These are phyloP conservation scores for Colletotrichum sp. DNA, from an alignment of 2,329 filamentous ascomycete genomes.

Conservation along the genomic window DNA sequence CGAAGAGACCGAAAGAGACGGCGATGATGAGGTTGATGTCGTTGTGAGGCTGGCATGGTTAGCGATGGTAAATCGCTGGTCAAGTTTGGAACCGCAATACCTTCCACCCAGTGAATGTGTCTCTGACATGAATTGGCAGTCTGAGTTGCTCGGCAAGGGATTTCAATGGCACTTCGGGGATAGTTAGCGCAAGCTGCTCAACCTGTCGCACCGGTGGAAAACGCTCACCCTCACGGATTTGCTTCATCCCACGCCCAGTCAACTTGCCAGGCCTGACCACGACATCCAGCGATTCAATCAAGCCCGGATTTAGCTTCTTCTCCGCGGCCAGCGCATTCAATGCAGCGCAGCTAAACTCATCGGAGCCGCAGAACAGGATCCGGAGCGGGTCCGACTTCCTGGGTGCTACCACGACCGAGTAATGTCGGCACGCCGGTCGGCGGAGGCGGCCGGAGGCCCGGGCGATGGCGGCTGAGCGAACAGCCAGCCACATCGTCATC, in stretches of 20 bases:
- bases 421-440: background rate
- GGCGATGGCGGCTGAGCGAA: background rate
- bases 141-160: conserved; percentile 64
- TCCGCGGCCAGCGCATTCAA: conserved; percentile 72
- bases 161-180: conserved; percentile 73
- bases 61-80: background rate
- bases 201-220: too few species aligned
- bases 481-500: conserved; percentile 1
- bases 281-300: conserved; percentile 82
- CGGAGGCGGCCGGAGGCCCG: background rate
- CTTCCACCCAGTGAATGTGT: conserved; percentile 84
- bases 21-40: conserved; percentile 81
- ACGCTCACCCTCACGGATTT: conserved; percentile 64
- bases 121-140: conserved; percentile 74
- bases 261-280: conserved; percentile 80
- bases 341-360: conserved; percentile 84
- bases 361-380: conserved; percentile 94
- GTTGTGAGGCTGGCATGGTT: conserved; percentile 53
- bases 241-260: conserved; percentile 76
- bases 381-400: conserved; percentile 66
- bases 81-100: conserved; percentile 46
- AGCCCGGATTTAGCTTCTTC: conserved; percentile 50
- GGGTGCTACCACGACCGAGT: background rate
- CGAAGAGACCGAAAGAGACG: conserved; percentile 92
- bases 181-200: background rate